Base-by-base conservation (phyloP, 1,284 basidiomycete species). In the Cerioporus squamosus region DNA sequence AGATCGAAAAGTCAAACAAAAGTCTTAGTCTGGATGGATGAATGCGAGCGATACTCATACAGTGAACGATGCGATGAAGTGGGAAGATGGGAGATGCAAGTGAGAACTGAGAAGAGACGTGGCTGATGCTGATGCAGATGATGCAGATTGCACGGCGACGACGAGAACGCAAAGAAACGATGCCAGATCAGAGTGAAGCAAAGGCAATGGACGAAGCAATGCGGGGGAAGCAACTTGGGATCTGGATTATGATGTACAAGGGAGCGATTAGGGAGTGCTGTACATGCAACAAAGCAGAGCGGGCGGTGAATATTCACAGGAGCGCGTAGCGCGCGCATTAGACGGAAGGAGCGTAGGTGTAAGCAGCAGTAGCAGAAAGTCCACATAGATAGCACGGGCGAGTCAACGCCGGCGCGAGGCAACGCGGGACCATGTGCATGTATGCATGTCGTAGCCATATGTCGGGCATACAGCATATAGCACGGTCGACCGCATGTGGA, bases 321-420 rank as follows among this genome's bases (percentile, higher is more conserved):
- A 17, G 15, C 33, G 15, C 33, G n/a, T n/a, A n/a, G n/a, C n/a
- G n/a, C n/a, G n/a, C n/a, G n/a, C n/a, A n/a, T n/a, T n/a, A n/a
- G n/a, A n/a, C n/a, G n/a, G n/a, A n/a, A n/a, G n/a, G n/a, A n/a
- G n/a, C n/a, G n/a, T n/a, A n/a, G n/a, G n/a, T n/a, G 39, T 31
- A 49, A 50, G 42, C 42, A 36, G 51, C 51, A 55, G 40, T 53
- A 58, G 54, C 47, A 53, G 51, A 51, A 44, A 38, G 51, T 51
- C n/a, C 51, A 51, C 45, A 59, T 55, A 59, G 57, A 53, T 54
- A 53, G 29, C 46, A 42, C 36, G 26, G 51, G 39, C 46, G 43
- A 38, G 24, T 54, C 53, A 48, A 54, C 46, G 29, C 53, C 46
- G n/a, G 33, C 3, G 6, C 12, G 23, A 36, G 14, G 45, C 47